Percentiles rank a stretch among this genome's conserved stretches.
Conservation (phyloP, 2,329 filamentous ascomycete species). For the Magnaporthiopsis poae region DNA sequence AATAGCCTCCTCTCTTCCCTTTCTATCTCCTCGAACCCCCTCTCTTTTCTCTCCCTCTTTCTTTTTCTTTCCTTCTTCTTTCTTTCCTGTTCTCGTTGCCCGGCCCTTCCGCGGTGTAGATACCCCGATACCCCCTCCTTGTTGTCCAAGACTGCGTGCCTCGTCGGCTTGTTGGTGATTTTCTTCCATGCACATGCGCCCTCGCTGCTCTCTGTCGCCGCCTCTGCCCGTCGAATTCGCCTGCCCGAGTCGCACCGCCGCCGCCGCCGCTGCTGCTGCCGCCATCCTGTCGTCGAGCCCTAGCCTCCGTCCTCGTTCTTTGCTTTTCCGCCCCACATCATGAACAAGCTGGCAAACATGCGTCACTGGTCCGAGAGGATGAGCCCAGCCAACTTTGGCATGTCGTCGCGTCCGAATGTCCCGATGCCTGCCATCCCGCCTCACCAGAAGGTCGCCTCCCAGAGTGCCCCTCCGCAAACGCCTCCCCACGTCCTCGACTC, state of each 20-base stretch:
- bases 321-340: constrained; percentile 27
- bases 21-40: constrained; percentile 9
- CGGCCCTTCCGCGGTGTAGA: background rate
- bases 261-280: constrained; percentile 7
- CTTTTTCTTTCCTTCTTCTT: background rate
- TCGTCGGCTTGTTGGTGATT: constrained; percentile 3
- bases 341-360: constrained; percentile 63
- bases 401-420: constrained; percentile 47
- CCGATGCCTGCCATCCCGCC: constrained; percentile 47
- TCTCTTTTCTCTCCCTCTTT: constrained; percentile 12
- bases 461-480: constrained; percentile 46
- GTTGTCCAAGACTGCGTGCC: constrained; percentile 10
- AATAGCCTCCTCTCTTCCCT: constrained; percentile 14
- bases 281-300: constrained; percentile 8
- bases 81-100: constrained; percentile 8
- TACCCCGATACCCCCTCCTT: constrained; percentile 15
- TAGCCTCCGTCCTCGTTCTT: constrained; percentile 7
- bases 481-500: constrained; percentile 64
- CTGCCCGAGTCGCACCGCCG: background rate
- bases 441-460: constrained; percentile 46
- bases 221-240: constrained; percentile 1
- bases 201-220: constrained; percentile 12
- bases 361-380: constrained; percentile 63
- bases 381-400: constrained; percentile 53
- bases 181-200: constrained; percentile 13